These are phyloP conservation scores for Pythium chondricola DNA, from an alignment of 352 stramenopile genomes.

Conservation along the genomic window DNA sequence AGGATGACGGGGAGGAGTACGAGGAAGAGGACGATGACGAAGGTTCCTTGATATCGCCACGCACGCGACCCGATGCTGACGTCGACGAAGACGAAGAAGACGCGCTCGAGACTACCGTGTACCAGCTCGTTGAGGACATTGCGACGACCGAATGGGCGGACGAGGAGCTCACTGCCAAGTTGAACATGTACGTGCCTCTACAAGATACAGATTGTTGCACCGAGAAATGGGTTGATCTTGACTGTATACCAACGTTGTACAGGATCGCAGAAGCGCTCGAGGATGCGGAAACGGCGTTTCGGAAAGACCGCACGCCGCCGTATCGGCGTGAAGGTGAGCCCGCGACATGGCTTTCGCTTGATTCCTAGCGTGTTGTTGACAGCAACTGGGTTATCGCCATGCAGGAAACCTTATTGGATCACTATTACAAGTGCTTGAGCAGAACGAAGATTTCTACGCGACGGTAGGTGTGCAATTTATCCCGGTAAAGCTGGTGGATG, in stretches of 20 bases:
- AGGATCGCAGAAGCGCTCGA: slow-evolving; percentile 77
- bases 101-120: slow-evolving; percentile 48
- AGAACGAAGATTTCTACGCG: slow-evolving; percentile 79
- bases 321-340: slow-evolving; percentile 64
- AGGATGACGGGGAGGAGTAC: slow-evolving; percentile 4
- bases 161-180: slow-evolving; percentile 56
- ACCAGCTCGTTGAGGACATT: slow-evolving; percentile 63
- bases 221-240: too few relatives aligned
- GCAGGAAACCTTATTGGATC: slow-evolving; percentile 73
- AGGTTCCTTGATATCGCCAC: slow-evolving; percentile 2
- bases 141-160: slow-evolving; percentile 44
- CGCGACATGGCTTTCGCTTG: slow-evolving; percentile 2
- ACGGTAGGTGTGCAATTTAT: slow-evolving; percentile 34
- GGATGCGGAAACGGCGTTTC: slow-evolving; percentile 68
- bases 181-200: slow-evolving; percentile 56
- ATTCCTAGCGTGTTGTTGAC: too few relatives aligned
- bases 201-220: slow-evolving; percentile 3
- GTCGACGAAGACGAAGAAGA: slow-evolving; percentile 40
- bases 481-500: not conserved
- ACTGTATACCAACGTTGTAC: not conserved
- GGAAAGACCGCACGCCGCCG: slow-evolving; percentile 61
- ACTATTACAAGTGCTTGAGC: slow-evolving; percentile 68
- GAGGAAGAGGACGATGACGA: slow-evolving; percentile 11
- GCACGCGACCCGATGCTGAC: slow-evolving; percentile 23
- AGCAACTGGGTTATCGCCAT: not conserved